phyloP scores from a whole-genome alignment of 1,284 basidiomycete genomes.

The Puccinia triticina region DNA sequence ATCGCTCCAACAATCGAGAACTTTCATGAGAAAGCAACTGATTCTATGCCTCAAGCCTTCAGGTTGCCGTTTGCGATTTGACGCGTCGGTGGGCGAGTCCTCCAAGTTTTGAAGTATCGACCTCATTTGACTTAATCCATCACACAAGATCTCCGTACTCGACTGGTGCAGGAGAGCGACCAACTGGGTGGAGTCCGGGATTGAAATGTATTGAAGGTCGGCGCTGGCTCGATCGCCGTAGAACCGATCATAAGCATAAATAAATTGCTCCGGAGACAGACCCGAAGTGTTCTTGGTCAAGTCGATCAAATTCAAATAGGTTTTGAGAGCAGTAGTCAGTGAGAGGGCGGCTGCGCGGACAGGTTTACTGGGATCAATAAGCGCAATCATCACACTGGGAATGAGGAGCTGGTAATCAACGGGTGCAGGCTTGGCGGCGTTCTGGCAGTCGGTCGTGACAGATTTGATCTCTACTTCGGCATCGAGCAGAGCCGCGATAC shows the following conservation, averaged over 20 bases:
- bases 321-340: conserved; percentile 21
- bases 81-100: conserved; percentile 10
- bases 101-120: background rate
- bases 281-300: conserved; percentile 2
- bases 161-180: conserved; percentile 7
- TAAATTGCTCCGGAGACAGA: conserved; percentile 15
- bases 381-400: conserved; percentile 43
- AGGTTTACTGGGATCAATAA: conserved; percentile 38
- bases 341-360: conserved; percentile 41
- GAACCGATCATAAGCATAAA: conserved; percentile 50
- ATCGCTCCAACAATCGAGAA: conserved; percentile 47
- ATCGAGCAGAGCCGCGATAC: conserved; percentile 42
- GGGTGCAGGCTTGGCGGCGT: background rate
- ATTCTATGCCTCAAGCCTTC: conserved; percentile 29
- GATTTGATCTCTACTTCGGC: conserved; percentile 41
- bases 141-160: conserved; percentile 23
- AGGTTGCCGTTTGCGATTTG: conserved; percentile 25
- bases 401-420: conserved; percentile 45
- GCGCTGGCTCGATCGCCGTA: conserved; percentile 38
- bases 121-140: conserved; percentile 36
- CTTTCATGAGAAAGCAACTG: conserved; percentile 43
- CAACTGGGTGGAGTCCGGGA: conserved; percentile 33
- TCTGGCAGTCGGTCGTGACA: background rate
- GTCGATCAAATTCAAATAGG: conserved; percentile 7
- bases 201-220: conserved; percentile 42